phyloP scores from a whole-genome alignment of 2,329 filamentous ascomycete species.

The Escovopsis weberi region DNA sequence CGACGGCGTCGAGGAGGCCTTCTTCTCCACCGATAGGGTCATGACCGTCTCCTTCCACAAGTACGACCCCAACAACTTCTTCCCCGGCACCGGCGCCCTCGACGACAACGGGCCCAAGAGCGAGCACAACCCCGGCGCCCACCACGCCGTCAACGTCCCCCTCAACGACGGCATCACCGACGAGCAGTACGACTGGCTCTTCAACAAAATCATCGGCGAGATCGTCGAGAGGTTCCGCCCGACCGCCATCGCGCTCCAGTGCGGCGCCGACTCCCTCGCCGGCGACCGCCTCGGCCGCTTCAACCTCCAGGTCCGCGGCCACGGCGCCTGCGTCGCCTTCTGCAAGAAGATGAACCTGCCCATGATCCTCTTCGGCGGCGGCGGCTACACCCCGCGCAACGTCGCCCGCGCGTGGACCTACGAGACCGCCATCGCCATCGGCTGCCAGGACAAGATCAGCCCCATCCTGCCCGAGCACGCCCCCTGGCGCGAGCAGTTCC shows the following conservation, averaged over 20 bases:
- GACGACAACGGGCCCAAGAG: conserved; percentile 73
- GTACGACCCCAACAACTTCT: conserved; percentile 72
- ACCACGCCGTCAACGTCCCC: conserved; percentile 82
- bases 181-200: conserved; percentile 74
- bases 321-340: conserved; percentile 80
- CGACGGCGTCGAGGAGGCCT: conserved; percentile 82
- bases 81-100: conserved; percentile 79
- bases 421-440: conserved; percentile 83
- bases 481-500: conserved; percentile 79
- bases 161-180: conserved; percentile 85
- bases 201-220: conserved; percentile 63
- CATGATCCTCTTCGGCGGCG: conserved; percentile 81
- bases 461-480: conserved; percentile 65
- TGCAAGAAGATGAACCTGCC: conserved; percentile 72
- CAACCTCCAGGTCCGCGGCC: conserved; percentile 90
- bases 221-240: conserved; percentile 78
- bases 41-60: conserved; percentile 96
- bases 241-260: conserved; percentile 83
- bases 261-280: conserved; percentile 85
- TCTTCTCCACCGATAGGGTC: conserved; percentile 77
- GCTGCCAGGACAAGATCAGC: conserved; percentile 53
- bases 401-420: conserved; percentile 95
- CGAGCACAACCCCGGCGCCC: conserved; percentile 73
- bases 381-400: conserved; percentile 92
- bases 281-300: conserved; percentile 90